Conservation (phyloP, 1,284 basidiomycete species). For the Boletus hoseneyae region DNA sequence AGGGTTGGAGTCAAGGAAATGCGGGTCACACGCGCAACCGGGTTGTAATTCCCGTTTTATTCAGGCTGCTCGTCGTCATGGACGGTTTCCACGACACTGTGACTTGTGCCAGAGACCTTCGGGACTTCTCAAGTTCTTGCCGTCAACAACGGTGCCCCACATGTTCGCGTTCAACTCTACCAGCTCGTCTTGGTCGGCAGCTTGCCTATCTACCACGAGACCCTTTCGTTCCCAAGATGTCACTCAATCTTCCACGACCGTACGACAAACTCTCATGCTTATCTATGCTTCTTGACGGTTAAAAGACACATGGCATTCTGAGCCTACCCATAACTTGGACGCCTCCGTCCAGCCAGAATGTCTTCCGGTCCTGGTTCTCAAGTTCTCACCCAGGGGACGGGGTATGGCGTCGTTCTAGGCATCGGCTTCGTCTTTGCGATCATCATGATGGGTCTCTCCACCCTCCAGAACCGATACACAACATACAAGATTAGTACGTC, state of each 20-base stretch:
- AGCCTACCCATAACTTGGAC: background rate
- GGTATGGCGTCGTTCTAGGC: conserved; percentile 29
- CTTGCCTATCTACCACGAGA: too few species aligned
- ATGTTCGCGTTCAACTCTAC: too few species aligned
- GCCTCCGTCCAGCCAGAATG: background rate
- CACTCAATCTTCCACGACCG: background rate
- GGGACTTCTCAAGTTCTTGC: too few species aligned
- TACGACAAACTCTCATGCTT: background rate
- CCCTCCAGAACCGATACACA: conserved; percentile 25
- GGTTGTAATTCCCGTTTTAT: background rate
- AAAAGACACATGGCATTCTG: background rate
- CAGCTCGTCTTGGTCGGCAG: too few species aligned
- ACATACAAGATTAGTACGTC: conserved; percentile 23
- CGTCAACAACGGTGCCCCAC: too few species aligned
- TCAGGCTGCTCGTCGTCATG: background rate
- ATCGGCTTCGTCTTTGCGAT: conserved; percentile 28
- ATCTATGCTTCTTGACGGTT: background rate
- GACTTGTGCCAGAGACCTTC: too few species aligned
- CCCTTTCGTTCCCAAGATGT: background rate
- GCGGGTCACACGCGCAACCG: background rate
- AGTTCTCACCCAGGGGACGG: conserved; percentile 22
- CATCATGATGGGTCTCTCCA: conserved; percentile 26
- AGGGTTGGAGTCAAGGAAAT: background rate
- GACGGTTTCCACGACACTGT: background rate
- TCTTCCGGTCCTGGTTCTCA: conserved; percentile 11